Conservation (phyloP, 164 flowering plant species). For the Malania oleifera region DNA sequence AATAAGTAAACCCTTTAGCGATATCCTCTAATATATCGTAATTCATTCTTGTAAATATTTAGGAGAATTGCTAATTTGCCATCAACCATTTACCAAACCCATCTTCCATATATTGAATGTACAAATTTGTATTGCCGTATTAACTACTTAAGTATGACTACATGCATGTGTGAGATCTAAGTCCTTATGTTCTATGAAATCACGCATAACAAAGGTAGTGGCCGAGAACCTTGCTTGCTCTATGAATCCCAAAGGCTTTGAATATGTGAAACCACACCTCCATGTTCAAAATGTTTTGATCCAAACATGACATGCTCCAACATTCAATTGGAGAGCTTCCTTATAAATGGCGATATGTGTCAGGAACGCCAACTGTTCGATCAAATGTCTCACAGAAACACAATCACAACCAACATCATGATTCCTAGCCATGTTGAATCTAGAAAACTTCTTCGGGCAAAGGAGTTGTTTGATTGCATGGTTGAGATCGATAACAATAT, state of each 20-base stretch:
- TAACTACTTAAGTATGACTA: too few species aligned
- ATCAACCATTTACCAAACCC: too few species aligned
- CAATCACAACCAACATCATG: constrained; percentile 50
- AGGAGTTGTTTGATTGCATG: constrained; percentile 44
- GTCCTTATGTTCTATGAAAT: background rate
- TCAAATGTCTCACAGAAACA: constrained; percentile 60
- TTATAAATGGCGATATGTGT: constrained; percentile 26
- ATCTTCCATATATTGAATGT: too few species aligned
- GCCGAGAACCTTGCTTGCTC: constrained; percentile 13
- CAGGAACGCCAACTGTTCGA: constrained; percentile 64
- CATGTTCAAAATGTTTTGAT: constrained; percentile 25
- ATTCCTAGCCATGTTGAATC: constrained; percentile 58
- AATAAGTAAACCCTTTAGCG: too few species aligned
- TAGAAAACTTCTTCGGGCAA: constrained; percentile 45
- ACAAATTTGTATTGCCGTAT: too few species aligned
- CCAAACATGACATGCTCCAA: constrained; percentile 48
- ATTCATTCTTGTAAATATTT: too few species aligned
- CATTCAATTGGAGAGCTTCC: constrained; percentile 26
- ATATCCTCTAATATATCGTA: too few species aligned
- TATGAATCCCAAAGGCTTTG: constrained; percentile 3
- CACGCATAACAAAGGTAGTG: background rate
- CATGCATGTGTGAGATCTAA: too few species aligned
- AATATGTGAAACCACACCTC: background rate
- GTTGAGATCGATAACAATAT: constrained; percentile 34
- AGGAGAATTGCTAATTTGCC: too few species aligned